Base-by-base conservation (phyloP, 805 yeast species). In the Candida krabiensis region DNA sequence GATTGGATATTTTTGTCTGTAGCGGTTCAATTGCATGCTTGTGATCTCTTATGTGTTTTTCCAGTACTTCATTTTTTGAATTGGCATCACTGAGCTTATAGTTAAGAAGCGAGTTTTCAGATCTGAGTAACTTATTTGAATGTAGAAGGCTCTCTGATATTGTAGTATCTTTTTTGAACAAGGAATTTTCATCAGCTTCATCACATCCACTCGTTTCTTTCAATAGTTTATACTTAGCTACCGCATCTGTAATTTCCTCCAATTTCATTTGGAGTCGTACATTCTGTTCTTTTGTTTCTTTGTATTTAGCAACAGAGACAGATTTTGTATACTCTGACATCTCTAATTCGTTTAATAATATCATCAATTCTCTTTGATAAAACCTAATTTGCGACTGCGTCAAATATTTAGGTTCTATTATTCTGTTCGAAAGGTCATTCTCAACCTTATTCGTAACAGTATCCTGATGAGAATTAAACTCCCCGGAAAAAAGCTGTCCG, bases 271-370 rank as follows among this genome's bases (percentile, higher is more conserved):
- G 5, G 3, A 35, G 22, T 23, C 64, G 57, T 32, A 61, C 57
- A 28, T 58, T 62, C 37, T 69, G 50, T 18, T 58, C 50, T 14
- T 58, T 50, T n/a, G 60, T 52, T 5, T 66, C 55, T 22, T 58
- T 33, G 19, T 35, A 28, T 16, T 35, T 31, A 6, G 16, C 8
- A 15, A 43, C 21, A 16, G 36, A 67, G 41, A 76, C 63, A 35
- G 72, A 66, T 33, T 73, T 75, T 48, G 78, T 52, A 55, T 75
- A 80, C 33, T 70, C 67, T 3, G 77, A 65, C 49, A 83, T 82
- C 33, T 79, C 83, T 26, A 79, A 61, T 52, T 82, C 88, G 54
- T 82, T 83, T 35, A 71, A 70, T 41, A 70, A 49, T 25, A 81
- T 63, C 38, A 81, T 55, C 12, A 80, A 60, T 50, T 83, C 86